Base-by-base conservation (phyloP, 2,329 filamentous ascomycete genomes). In the Colletotrichum eremochloae region DNA sequence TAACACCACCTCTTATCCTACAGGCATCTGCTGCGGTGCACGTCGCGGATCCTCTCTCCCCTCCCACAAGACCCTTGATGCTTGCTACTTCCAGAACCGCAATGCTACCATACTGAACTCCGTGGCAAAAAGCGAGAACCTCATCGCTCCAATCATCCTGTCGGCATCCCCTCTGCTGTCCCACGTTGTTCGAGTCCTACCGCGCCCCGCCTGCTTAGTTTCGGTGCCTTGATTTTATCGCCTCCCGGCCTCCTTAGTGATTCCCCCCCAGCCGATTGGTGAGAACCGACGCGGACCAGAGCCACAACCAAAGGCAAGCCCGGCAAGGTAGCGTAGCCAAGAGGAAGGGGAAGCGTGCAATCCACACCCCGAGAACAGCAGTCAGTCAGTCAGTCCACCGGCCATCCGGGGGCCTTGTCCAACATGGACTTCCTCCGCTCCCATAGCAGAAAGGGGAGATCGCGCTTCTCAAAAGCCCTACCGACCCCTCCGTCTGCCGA, bases 381-480 rank as follows among this genome's bases (percentile, higher is more conserved):
- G 24, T n/a, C 20, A 55, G n/a, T 15, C 66, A 55, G 24, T n/a
- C 20, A 55, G n/a, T 15, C 66, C 53, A 55, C 53, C 38, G 29
- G 12, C 57, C 57, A 29, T 52, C 44, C 38, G 36, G 67, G 67
- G 48, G 42, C 44, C n/a, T 60, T 42, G 33, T 55, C 52, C 55
- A 53, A 64, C 55, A 67, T 73, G 71, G 71, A 72, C 72, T 50
- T 68, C 66, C 78, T 80, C 68, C 75, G 77, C 71, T 68, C 78
- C 29, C 66, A 66, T 79, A 79, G 80, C 20, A 81, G 78, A 77
- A 79, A 77, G 74, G 86, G 86, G 76, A 81, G 83, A 67, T 89
- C 88, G 76, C 87, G 87, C 78, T 88, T 88, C 80, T 89, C 88
- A 77, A 90, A 90, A 81, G 87, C 87, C 44, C 81, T 90, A 74